phyloP scores from a whole-genome alignment of 208 protist species.

The Trypanosoma platydactyli region DNA sequence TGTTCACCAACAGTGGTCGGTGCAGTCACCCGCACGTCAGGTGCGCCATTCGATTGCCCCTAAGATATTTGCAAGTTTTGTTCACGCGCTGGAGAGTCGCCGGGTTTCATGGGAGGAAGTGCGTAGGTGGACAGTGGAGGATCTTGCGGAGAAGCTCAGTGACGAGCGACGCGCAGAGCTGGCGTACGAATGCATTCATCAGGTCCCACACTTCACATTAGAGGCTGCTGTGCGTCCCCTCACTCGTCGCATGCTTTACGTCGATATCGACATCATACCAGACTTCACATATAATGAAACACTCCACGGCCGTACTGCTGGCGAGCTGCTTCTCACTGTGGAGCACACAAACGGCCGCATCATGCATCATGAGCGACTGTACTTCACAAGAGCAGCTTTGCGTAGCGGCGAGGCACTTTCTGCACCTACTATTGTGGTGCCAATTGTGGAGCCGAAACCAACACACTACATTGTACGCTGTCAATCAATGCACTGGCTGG shows the following conservation, averaged over 20 bases:
- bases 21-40: slow-evolving; percentile 94
- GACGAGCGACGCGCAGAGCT: slow-evolving; percentile 82
- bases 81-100: slow-evolving; percentile 95
- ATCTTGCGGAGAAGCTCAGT: slow-evolving; percentile 94
- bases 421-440: slow-evolving; percentile 93
- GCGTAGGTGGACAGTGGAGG: slow-evolving; percentile 89
- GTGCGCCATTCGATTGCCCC: slow-evolving; percentile 68
- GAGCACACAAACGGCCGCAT: slow-evolving; percentile 96
- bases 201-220: slow-evolving; percentile 95
- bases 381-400: slow-evolving; percentile 40
- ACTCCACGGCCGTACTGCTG: slow-evolving; percentile 83
- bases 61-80: slow-evolving; percentile 83
- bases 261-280: slow-evolving; percentile 95
- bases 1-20: slow-evolving; percentile 96
- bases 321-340: slow-evolving; percentile 96
- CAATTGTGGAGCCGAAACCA: slow-evolving; percentile 96
- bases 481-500: slow-evolving; percentile 91
- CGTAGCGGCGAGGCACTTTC: slow-evolving; percentile 74
- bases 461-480: slow-evolving; percentile 95
- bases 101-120: slow-evolving; percentile 96
- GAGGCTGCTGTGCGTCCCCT: slow-evolving; percentile 94
- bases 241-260: slow-evolving; percentile 92
- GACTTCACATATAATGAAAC: slow-evolving; percentile 96
- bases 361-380: slow-evolving; percentile 93
- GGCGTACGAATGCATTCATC: slow-evolving; percentile 91